Percentiles rank a stretch among this genome's conserved stretches.
Evolutionary conservation across 352 stramenopile species (phyloP).

Genomic region (Pythium apleroticum): DNA sequence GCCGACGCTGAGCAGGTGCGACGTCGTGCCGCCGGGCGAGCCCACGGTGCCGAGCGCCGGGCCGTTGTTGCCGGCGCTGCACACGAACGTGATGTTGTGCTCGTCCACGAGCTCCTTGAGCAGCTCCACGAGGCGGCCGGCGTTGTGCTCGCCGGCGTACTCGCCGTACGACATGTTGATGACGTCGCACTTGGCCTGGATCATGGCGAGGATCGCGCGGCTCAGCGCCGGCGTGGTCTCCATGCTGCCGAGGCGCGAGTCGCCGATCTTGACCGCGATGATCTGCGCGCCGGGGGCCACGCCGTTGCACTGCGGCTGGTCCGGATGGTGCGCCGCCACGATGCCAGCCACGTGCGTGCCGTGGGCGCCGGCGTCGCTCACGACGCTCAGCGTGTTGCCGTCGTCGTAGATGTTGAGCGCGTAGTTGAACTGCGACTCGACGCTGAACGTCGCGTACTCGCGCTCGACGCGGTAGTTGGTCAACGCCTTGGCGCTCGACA

Average conservation of each 20-base stretch:
- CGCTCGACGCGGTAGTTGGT: slow-evolving; percentile 78
- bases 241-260: slow-evolving; percentile 92
- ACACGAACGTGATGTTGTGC: slow-evolving; percentile 93
- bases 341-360: slow-evolving; percentile 96
- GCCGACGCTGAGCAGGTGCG: slow-evolving; percentile 89
- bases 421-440: slow-evolving; percentile 94
- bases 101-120: slow-evolving; percentile 90
- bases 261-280: slow-evolving; percentile 94
- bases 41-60: slow-evolving; percentile 94
- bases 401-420: slow-evolving; percentile 95
- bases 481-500: slow-evolving; percentile 58
- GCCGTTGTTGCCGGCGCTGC: slow-evolving; percentile 95
- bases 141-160: slow-evolving; percentile 86
- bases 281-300: slow-evolving; percentile 94
- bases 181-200: slow-evolving; percentile 88
- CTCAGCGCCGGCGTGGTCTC: slow-evolving; percentile 91
- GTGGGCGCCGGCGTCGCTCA: slow-evolving; percentile 92
- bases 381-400: slow-evolving; percentile 90
- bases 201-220: slow-evolving; percentile 90
- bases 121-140: slow-evolving; percentile 88
- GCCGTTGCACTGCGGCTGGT: slow-evolving; percentile 88
- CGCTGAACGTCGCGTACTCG: slow-evolving; percentile 87
- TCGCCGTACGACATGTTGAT: slow-evolving; percentile 98
- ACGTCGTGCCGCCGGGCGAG: slow-evolving; percentile 89
- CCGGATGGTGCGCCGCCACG: slow-evolving; percentile 87